Evolutionary conservation across 495 filamentous ascomycete genomes (phyloP).

Genomic region (Tricharina praecox): DNA sequence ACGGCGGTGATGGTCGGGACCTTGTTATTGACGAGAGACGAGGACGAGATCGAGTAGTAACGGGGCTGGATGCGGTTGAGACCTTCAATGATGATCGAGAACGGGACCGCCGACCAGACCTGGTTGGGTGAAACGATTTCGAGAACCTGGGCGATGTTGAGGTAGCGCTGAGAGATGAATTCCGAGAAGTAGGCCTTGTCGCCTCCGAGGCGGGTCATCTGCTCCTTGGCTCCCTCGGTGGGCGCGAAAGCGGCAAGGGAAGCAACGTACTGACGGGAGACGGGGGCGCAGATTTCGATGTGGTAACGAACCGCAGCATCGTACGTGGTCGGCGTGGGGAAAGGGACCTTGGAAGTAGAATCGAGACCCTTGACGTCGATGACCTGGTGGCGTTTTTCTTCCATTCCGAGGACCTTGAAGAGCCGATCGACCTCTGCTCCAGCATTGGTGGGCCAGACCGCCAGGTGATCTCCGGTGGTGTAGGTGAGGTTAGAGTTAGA

Average conservation of each 20-base stretch:
- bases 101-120: conserved; percentile 69
- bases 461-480: conserved; percentile 93
- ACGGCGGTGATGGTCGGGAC: conserved; percentile 90
- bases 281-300: conserved; percentile 86
- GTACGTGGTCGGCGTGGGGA: conserved; percentile 92
- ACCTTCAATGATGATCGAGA: conserved; percentile 88
- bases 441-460: conserved; percentile 92
- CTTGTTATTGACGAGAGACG: conserved; percentile 81
- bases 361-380: conserved; percentile 85
- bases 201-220: conserved; percentile 70
- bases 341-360: conserved; percentile 90
- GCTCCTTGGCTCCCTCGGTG: conserved; percentile 61
- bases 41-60: conserved; percentile 99
- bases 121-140: conserved; percentile 50
- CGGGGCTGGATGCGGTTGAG: conserved; percentile 88
- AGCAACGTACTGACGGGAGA: conserved; percentile 89
- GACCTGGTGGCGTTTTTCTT: conserved; percentile 61
- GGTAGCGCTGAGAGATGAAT: conserved; percentile 61
- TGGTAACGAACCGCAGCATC: conserved; percentile 90
- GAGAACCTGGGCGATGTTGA: conserved; percentile 84
- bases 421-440: conserved; percentile 87
- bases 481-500: conserved; percentile 73
- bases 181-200: conserved; percentile 96
- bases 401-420: conserved; percentile 57
- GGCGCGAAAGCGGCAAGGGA: conserved; percentile 81